These are phyloP conservation scores for Chalciporus piperatoides DNA, from an alignment of 1,284 basidiomycete genomes.

Conservation along the genomic window DNA sequence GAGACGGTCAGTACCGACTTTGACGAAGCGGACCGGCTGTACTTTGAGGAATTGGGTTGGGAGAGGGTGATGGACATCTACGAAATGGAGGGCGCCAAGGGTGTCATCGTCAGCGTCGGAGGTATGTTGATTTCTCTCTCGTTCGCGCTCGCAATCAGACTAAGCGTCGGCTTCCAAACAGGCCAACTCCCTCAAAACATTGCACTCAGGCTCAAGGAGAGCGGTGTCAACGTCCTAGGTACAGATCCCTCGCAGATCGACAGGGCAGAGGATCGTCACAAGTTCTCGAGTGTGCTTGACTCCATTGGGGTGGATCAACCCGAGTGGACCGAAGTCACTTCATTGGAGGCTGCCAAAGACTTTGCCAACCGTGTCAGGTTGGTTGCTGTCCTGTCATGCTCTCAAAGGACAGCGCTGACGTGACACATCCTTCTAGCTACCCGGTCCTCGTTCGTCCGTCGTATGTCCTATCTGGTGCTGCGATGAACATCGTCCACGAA, in stretches of 20 bases:
- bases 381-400: constrained; percentile 12
- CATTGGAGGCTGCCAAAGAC: constrained; percentile 85
- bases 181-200: constrained; percentile 98
- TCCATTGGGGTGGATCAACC: constrained; percentile 96
- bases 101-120: constrained; percentile 96
- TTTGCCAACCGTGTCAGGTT: constrained; percentile 86
- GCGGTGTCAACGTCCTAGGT: constrained; percentile 90
- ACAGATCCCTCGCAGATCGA: constrained; percentile 97
- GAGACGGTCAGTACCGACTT: constrained; percentile 99
- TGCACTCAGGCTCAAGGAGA: constrained; percentile 90
- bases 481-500: constrained; percentile 99
- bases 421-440: constrained; percentile 51
- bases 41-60: constrained; percentile 98
- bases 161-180: constrained; percentile 27
- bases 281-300: constrained; percentile 96
- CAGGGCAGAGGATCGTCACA: constrained; percentile 97
- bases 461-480: constrained; percentile 97
- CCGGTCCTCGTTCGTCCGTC: constrained; percentile 95
- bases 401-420: constrained; percentile 14
- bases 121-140: constrained; percentile 46
- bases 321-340: constrained; percentile 91
- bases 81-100: constrained; percentile 89
- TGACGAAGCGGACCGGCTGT: constrained; percentile 97
- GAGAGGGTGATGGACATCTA: constrained; percentile 99
- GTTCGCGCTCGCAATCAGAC: background rate